Evolutionary conservation across 2,329 filamentous ascomycete species (phyloP).

Genomic region (Dactylellina cionopaga): DNA sequence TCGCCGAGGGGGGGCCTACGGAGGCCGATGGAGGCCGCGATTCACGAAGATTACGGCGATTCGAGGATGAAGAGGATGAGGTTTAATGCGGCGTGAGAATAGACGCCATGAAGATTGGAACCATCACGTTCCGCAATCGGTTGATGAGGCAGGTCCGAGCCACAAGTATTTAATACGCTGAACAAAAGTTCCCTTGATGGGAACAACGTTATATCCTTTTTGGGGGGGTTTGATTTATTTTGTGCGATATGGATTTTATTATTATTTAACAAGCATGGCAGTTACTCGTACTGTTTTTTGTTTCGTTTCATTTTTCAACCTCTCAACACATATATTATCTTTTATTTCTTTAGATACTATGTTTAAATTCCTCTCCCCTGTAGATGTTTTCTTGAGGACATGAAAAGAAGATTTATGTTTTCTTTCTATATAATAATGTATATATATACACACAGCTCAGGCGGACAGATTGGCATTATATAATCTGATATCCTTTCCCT

Average conservation of each 20-base stretch:
- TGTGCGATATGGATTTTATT: neutral
- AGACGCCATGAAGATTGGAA: no score
- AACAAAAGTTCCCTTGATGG: constrained; percentile 10
- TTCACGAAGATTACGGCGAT: constrained; percentile 41
- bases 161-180: neutral
- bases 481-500: constrained; percentile 25
- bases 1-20: constrained; percentile 34
- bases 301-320: neutral
- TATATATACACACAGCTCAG: constrained; percentile 14
- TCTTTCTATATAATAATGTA: neutral
- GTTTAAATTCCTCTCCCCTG: neutral
- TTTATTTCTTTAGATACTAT: no score
- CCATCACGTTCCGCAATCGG: neutral
- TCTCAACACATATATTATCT: neutral
- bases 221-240: no score
- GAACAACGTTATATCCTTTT: neutral
- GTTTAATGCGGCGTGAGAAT: constrained; percentile 33
- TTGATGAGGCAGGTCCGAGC: no score
- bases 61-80: constrained; percentile 50
- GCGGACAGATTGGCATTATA: constrained; percentile 22
- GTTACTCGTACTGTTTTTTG: neutral
- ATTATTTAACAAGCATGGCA: neutral
- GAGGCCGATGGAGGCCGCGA: constrained; percentile 19
- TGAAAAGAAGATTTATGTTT: neutral
- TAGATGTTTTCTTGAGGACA: neutral